Percentiles rank a stretch among this genome's conserved stretches.
phyloP scores from a whole-genome alignment of 2,329 filamentous ascomycete genomes.

The Aspergillus clavatus region DNA sequence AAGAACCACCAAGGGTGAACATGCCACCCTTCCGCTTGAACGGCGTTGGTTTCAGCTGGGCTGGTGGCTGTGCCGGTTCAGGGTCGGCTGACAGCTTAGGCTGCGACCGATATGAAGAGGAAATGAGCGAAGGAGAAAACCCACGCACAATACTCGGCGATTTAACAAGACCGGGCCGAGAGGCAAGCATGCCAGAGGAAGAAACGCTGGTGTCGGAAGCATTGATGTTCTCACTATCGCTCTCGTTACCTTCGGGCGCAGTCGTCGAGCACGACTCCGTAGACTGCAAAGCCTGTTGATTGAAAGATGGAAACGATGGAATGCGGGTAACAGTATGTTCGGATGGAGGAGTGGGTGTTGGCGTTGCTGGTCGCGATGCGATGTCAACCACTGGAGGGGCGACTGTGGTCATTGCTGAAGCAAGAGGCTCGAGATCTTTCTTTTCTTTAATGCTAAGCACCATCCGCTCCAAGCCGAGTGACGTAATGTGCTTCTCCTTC shows the following conservation, averaged over 20 bases:
- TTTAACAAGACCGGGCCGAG: constrained; percentile 48
- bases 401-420: constrained; percentile 42
- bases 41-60: constrained; percentile 52
- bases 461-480: constrained; percentile 88
- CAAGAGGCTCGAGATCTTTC: constrained; percentile 59
- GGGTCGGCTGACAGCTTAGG: constrained; percentile 50
- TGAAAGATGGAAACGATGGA: constrained; percentile 26
- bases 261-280: constrained; percentile 60
- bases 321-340: constrained; percentile 26
- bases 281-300: constrained; percentile 38
- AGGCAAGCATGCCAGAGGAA: constrained; percentile 43
- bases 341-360: constrained; percentile 36
- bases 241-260: constrained; percentile 41
- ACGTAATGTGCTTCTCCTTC: constrained; percentile 84
- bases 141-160: constrained; percentile 73
- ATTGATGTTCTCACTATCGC: constrained; percentile 39
- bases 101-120: constrained; percentile 62
- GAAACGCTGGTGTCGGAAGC: constrained; percentile 60
- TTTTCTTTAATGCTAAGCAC: constrained; percentile 87
- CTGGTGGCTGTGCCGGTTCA: constrained; percentile 54
- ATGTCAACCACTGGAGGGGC: constrained; percentile 38
- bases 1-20: constrained; percentile 73
- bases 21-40: constrained; percentile 64
- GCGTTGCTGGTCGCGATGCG: constrained; percentile 41
- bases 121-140: constrained; percentile 72